Percentiles rank a stretch among this genome's conserved stretches.
Conservation (phyloP, 2,329 filamentous ascomycete genomes). For the Exophiala sp. region DNA sequence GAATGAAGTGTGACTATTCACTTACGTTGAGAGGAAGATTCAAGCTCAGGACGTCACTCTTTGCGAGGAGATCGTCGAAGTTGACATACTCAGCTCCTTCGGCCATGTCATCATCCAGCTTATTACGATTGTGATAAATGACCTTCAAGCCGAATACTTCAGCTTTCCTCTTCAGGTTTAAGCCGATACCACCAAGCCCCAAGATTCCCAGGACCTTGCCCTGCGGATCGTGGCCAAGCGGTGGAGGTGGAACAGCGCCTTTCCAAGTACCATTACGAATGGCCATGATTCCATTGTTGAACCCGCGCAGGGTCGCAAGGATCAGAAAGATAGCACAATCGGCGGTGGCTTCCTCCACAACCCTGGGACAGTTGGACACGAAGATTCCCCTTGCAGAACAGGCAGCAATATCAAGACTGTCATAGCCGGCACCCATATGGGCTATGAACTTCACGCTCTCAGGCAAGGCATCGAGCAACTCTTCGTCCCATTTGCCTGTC, state of each 20-base stretch:
- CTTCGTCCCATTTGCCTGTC: constrained; percentile 46
- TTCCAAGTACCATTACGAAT: constrained; percentile 67
- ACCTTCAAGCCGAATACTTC: constrained; percentile 29
- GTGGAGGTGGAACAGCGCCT: constrained; percentile 48
- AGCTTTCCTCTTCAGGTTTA: constrained; percentile 60
- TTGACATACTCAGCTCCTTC: constrained; percentile 63
- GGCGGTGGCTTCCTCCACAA: constrained; percentile 45
- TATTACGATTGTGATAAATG: constrained; percentile 29
- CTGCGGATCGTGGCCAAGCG: constrained; percentile 71
- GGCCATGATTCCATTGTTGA: constrained; percentile 52
- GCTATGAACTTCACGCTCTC: constrained; percentile 46
- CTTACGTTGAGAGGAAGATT: constrained; percentile 77
- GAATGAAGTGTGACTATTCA: constrained; percentile 23
- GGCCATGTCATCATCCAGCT: constrained; percentile 28
- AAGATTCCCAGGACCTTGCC: constrained; percentile 76
- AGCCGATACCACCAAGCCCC: constrained; percentile 81
- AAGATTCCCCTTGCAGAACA: constrained; percentile 46
- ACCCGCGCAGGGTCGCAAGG: constrained; percentile 56
- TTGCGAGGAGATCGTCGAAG: constrained; percentile 68
- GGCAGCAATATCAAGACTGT: constrained; percentile 54
- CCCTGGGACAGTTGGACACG: constrained; percentile 44
- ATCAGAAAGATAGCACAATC: constrained; percentile 46
- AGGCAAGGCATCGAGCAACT: constrained; percentile 46
- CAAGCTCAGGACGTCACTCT: constrained; percentile 73
- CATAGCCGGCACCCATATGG: constrained; percentile 58